Base-by-base conservation (phyloP, 805 yeast species). In the Metschnikowia chrysomelidarum region DNA sequence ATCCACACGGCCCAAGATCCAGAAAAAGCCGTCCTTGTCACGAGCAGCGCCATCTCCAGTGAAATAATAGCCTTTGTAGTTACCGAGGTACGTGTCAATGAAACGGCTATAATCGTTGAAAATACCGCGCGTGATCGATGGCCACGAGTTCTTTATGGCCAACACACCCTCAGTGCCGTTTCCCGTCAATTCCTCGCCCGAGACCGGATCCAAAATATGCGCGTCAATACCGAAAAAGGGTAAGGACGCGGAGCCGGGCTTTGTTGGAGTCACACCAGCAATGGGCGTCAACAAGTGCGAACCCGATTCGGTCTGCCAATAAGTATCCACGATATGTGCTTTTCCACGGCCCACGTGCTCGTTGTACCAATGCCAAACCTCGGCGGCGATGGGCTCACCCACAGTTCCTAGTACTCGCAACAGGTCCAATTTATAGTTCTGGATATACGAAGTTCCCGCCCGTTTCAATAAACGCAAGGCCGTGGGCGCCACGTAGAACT, bases 1-100 rank as follows among this genome's bases (percentile, higher is more conserved):
- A 62, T 93, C 98, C 46, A 93, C 97, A 65, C 98, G 83, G 54
- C 98, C 98, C 64, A 91, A 78, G 61, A 93, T 91, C 96, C 98
- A 93, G 71, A 80, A 87, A 73, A 81, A 93, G 32, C 98, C 98
- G 57, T 93, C 98, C 44, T 78, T 78, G 62, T 93, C 98, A 60
- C 97, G 80, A 27, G 95, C 98, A 36, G 97, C 98, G 67, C 98
- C 98, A 61, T 91, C 98, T 54, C 98, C 98, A 9, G 97, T 85
- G 73, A 93, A 93, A 70, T 88, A 93, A 67, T 76, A 79, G 40
- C 95, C 94, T 41, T 91, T 87, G 70, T 91, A 93, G 34, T 96
- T 96, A 53, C 80, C 82, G 59, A 93, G 73, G 64, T 93, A 93
- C 25, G 98, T 93, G 43, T 91, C 97, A 54, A 88, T 68, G 67